Evolutionary conservation across 139 green algal genomes (phyloP).

Genomic region (Ettlia oleoabundans): DNA sequence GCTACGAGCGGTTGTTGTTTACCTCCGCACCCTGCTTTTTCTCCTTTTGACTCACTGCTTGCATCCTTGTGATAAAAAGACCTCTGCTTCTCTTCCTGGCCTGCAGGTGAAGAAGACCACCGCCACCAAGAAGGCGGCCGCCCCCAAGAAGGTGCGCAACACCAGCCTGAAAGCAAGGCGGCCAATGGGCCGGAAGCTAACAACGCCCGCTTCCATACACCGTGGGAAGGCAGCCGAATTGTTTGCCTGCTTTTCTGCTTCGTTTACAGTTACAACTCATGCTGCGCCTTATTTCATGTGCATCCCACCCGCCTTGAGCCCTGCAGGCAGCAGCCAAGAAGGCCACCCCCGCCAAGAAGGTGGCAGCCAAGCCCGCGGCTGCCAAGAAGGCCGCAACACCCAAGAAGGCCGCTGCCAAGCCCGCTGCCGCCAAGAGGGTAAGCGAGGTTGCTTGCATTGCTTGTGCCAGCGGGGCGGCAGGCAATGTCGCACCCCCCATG

Average conservation of each 20-base stretch:
- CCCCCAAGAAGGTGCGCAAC: conserved; percentile 40
- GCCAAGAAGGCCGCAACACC: conserved; percentile 43
- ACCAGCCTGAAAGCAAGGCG: no score
- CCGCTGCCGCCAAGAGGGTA: conserved; percentile 34
- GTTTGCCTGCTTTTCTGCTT: no score
- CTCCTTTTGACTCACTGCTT: no score
- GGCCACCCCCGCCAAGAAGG: conserved; percentile 50
- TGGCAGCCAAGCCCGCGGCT: conserved; percentile 37
- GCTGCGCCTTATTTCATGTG: no score
- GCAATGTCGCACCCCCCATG: no score
- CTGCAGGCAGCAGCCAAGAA: neutral
- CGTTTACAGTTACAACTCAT: no score
- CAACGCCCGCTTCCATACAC: no score
- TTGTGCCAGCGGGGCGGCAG: no score
- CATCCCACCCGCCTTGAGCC: no score
- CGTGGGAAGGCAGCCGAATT: no score
- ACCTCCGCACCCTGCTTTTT: neutral
- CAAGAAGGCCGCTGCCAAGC: conserved; percentile 59
- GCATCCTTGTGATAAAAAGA: no score
- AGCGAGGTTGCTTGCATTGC: neutral
- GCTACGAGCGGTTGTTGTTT: neutral
- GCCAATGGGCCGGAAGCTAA: no score
- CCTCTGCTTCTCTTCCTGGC: neutral
- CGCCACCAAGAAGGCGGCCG: conserved; percentile 23
- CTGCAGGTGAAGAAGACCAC: conserved; percentile 35